Evolutionary conservation across 2,329 filamentous ascomycete genomes (phyloP).

Genomic region (Diaporthe velutina): DNA sequence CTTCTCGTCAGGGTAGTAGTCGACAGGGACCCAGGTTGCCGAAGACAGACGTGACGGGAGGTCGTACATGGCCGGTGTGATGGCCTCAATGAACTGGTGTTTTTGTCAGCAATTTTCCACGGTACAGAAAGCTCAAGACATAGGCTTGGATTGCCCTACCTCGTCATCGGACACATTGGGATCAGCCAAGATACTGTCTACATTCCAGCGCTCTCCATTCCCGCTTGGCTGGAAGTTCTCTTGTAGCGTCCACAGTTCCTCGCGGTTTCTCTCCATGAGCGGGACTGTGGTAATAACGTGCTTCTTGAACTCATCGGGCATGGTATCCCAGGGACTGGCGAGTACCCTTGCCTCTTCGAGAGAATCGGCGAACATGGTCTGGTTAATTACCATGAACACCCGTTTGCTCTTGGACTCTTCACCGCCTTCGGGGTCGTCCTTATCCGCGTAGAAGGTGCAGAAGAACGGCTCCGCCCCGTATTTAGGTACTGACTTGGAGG

Average conservation of each 20-base stretch:
- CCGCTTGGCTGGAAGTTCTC: conserved; percentile 7
- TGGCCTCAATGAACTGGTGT: neutral
- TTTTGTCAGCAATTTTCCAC: neutral
- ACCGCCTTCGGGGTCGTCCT: neutral
- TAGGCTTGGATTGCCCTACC: neutral
- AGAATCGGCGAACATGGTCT: conserved; percentile 19
- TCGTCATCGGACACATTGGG: neutral
- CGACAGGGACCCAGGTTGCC: neutral
- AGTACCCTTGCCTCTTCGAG: neutral
- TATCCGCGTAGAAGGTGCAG: conserved; percentile 8
- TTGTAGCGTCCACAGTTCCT: neutral
- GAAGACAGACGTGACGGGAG: neutral
- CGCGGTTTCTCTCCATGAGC: neutral
- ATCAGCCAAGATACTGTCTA: neutral
- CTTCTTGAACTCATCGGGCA: neutral
- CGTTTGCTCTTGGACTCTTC: conserved; percentile 15
- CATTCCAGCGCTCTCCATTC: conserved; percentile 7
- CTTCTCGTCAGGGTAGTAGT: neutral
- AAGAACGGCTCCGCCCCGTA: conserved; percentile 4
- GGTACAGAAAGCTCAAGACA: neutral
- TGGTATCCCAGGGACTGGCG: neutral
- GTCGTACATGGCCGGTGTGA: neutral
- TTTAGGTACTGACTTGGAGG: neutral
- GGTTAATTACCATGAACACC: neutral
- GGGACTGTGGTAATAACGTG: neutral